Conservation (phyloP, 2,329 filamentous ascomycete species). For the Dendrostoma leiphaemia region DNA sequence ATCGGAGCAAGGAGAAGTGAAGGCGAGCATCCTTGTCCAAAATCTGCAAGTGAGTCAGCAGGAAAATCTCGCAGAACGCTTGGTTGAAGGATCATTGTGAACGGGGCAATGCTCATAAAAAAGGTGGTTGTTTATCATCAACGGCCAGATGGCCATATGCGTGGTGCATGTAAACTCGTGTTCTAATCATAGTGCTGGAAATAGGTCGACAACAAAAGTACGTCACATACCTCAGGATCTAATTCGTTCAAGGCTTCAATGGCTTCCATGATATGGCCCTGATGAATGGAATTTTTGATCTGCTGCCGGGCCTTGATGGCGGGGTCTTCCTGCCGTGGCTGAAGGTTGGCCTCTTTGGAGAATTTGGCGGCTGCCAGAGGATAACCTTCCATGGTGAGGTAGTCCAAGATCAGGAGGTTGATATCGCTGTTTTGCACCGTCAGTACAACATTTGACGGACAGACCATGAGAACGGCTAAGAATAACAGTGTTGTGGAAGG, state of each 20-base stretch:
- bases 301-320: constrained; percentile 76
- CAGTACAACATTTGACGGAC: constrained; percentile 11
- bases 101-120: constrained; percentile 62
- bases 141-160: constrained; percentile 83
- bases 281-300: constrained; percentile 82
- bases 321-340: constrained; percentile 67
- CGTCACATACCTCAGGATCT: constrained; percentile 72
- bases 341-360: constrained; percentile 87
- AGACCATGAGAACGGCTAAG: neutral
- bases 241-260: constrained; percentile 87
- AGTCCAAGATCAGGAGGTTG: constrained; percentile 93
- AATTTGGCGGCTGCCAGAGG: constrained; percentile 90
- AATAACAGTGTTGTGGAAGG: constrained; percentile 23
- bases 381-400: constrained; percentile 94
- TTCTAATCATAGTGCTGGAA: constrained; percentile 81
- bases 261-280: constrained; percentile 79
- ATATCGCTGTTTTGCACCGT: constrained; percentile 67
- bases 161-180: constrained; percentile 98
- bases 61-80: constrained; percentile 23
- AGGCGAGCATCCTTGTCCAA: constrained; percentile 78
- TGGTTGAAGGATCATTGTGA: constrained; percentile 23
- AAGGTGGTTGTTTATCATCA: constrained; percentile 85
- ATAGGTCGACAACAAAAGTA: constrained; percentile 1
- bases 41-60: constrained; percentile 57
- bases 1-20: constrained; percentile 84